These are phyloP conservation scores for Poa annua DNA, from an alignment of 176 grass and related monocot species.

Conservation along the genomic window DNA sequence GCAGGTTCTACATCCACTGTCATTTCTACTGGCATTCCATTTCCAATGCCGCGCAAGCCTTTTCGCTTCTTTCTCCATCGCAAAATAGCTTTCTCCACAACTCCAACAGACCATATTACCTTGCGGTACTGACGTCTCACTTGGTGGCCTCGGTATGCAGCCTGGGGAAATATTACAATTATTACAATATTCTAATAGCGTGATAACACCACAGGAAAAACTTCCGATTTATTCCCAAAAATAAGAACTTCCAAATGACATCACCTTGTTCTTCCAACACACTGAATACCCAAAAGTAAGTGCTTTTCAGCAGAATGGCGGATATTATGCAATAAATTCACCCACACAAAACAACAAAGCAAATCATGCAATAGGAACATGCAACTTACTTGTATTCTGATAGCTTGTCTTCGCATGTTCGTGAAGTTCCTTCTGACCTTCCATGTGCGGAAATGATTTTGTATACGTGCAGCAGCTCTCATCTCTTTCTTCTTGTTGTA, in stretches of 20 bases:
- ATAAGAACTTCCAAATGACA: slow-evolving; percentile 33
- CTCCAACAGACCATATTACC: slow-evolving; percentile 94
- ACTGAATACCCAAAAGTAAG: background rate
- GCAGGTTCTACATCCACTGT: slow-evolving; percentile 53
- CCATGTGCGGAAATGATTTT: slow-evolving; percentile 92
- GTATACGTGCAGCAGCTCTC: slow-evolving; percentile 90
- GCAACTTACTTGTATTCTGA: slow-evolving; percentile 82
- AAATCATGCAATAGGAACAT: slow-evolving; percentile 17
- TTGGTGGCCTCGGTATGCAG: slow-evolving; percentile 85
- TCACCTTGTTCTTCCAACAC: slow-evolving; percentile 14
- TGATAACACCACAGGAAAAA: background rate
- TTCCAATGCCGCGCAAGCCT: slow-evolving; percentile 82
- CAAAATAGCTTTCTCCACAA: slow-evolving; percentile 93
- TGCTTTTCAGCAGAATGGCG: background rate
- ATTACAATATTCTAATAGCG: slow-evolving; percentile 24
- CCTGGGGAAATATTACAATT: slow-evolving; percentile 54
- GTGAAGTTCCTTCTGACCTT: slow-evolving; percentile 71
- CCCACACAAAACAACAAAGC: slow-evolving; percentile 22
- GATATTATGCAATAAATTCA: slow-evolving; percentile 29
- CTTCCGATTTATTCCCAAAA: slow-evolving; percentile 21
- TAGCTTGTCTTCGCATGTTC: slow-evolving; percentile 71
- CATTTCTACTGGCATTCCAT: slow-evolving; percentile 68
- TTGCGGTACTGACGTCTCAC: slow-evolving; percentile 83
- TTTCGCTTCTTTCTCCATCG: slow-evolving; percentile 92
- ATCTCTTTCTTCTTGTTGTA: slow-evolving; percentile 79